Evolutionary conservation across 768 basidiomycete species (phyloP).

Genomic region (Boletus sensibilis): DNA sequence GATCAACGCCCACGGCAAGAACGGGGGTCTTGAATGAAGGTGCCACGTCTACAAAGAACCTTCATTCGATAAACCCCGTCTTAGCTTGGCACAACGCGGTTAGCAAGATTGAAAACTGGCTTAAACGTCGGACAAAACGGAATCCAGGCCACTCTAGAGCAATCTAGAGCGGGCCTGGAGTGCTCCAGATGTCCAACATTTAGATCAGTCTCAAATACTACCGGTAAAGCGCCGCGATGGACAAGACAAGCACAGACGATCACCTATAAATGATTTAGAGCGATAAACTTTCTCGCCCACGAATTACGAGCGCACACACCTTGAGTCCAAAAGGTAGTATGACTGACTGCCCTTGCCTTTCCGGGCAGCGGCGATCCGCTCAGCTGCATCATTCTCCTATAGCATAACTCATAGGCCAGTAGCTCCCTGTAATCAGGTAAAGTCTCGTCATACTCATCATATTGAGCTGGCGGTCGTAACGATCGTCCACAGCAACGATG

Average conservation of each 20-base stretch:
- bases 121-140: too few relatives aligned
- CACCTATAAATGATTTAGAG: slow-evolving; percentile 3
- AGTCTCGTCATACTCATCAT: background rate
- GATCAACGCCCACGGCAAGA: slow-evolving; percentile 3
- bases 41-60: background rate
- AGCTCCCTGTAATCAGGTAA: background rate
- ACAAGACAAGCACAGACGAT: background rate
- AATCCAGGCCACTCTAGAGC: too few relatives aligned
- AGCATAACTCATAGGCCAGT: background rate
- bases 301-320: background rate
- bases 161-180: too few relatives aligned
- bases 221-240: background rate
- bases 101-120: too few relatives aligned
- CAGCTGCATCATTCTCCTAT: background rate
- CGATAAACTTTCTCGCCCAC: background rate
- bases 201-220: too few relatives aligned
- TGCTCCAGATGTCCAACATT: too few relatives aligned
- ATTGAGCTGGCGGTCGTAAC: background rate
- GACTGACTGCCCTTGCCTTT: slow-evolving; percentile 1
- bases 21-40: background rate
- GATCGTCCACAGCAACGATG: slow-evolving; percentile 15
- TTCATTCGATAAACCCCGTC: background rate
- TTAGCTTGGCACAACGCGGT: background rate
- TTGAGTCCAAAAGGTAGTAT: slow-evolving; percentile 10
- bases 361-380: background rate